Evolutionary conservation across 345 rosid species (phyloP), one percentile per base, ranked within the genome.

Genomic region (Aurinia saxatilis): DNA sequence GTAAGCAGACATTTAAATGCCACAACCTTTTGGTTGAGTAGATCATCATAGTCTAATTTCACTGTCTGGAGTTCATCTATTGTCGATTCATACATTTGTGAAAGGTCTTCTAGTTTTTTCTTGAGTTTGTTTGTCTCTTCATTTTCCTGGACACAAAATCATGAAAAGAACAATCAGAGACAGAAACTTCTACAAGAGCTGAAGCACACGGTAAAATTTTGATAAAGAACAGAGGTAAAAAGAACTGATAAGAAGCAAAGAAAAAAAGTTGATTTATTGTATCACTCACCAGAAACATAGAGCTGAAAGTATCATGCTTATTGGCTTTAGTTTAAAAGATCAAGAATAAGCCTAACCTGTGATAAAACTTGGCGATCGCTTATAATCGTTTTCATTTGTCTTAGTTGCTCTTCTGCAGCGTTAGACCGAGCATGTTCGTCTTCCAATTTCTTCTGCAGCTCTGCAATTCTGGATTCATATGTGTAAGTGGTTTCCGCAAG

Each of bases 21-120:
- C 55, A 39, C 57, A 91, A 91, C 98, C 90, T 86, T 88, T 77
- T 86, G 85, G 39, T 71, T 66, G 40, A 80, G 77, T 60, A 84
- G 70, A 73, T 68, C 77, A 57, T 77, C 64, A 38, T 74, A 68
- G 41, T 80, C 82, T 30, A 79, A 64, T 81, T 84, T 84, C 78
- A 84, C 73, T 61, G 82, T 73, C 51, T 78, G 83, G 48, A 91
- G 81, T 67, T 88, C 86, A 61, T 66, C 68, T 52, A 64, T 37
- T 34, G 75, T 73, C 34, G 77, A 65, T 37, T 81, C 81, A 57
- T 79, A 79, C 55, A 71, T 79, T 70, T 73, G 78, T 42, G 67
- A 54, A 50, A 73, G 75, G 56, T 82, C 80, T 75, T 80, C 76
- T 61, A 83, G 50, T 74, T 79, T 80, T 56, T 10, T 36, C 68